Evolutionary conservation across 1,139 yeast genomes (phyloP), one percentile per base, ranked within the genome.

Genomic region (Debaryomycetaceae sp.): DNA sequence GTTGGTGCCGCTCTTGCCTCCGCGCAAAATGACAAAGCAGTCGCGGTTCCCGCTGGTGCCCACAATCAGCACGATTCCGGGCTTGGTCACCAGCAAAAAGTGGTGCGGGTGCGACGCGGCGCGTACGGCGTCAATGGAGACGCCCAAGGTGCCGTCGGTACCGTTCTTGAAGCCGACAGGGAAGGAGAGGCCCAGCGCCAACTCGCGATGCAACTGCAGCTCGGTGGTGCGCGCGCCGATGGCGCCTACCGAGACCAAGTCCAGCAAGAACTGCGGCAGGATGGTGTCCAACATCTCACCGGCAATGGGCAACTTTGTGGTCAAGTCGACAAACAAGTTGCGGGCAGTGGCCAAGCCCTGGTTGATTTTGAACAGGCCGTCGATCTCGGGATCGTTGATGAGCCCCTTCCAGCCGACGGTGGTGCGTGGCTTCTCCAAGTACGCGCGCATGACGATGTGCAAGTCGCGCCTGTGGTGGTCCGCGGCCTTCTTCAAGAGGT

Each of bases 321-420:
- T 90, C 45, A 90, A 68, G 37, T 81, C 76, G 24, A 79, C 77
- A 56, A 85, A 90, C 62, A 90, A 73, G 42, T 80, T 78, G 55
- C 98, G 75, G 15, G 97, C 70, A 39, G 87, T 77, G 45, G 92
- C 68, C 43, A 90, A 72, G 40, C 98, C 98, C 59, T 86, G 85
- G 66, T 90, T 90, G 54, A 90, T 90, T 45, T 86, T 77, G 76
- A 83, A 87, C 32, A 96, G 72, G 36, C 85, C 87, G 52, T 90
- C 95, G 43, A 90, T 80, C 47, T 90, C 95, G 15, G 98, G 98
- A 57, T 90, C 98, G 54, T 90, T 90, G 48, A 90, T 87, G 45
- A 90, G 68, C 40, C 96, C 98, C 59, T 90, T 90, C 98, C 98
- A 90, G 37, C 98, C 98, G 30, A 90, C 97, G 15, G 97, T 90